These are phyloP conservation scores for Neurospora sp. DNA, from an alignment of 2,329 filamentous ascomycete species.

Conservation along the genomic window DNA sequence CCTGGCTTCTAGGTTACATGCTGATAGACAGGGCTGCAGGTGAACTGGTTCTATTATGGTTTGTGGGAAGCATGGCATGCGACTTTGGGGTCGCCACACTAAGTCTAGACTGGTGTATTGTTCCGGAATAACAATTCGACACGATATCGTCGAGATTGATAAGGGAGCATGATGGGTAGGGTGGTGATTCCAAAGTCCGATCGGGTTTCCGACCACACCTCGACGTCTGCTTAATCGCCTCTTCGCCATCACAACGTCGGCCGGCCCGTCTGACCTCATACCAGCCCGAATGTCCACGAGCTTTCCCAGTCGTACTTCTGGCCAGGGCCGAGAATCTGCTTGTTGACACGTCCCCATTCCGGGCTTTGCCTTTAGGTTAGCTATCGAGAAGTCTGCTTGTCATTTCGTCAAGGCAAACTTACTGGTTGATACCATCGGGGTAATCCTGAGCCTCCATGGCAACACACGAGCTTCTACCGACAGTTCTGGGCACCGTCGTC, in stretches of 20 bases:
- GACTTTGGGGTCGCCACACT: neutral
- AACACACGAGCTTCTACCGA: conserved; percentile 56
- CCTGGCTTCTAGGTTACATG: neutral
- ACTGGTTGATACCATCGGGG: conserved; percentile 68
- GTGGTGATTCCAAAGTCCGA: neutral
- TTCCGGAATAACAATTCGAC: neutral
- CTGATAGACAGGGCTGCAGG: neutral
- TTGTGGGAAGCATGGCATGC: neutral
- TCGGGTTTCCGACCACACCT: neutral
- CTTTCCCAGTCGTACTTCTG: conserved; percentile 33
- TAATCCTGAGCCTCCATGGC: conserved; percentile 71
- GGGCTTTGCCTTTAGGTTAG: conserved; percentile 21
- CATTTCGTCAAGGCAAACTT: conserved; percentile 17
- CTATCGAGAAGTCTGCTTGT: conserved; percentile 11
- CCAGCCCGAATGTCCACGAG: conserved; percentile 32
- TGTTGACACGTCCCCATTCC: conserved; percentile 31
- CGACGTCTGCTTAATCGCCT: neutral
- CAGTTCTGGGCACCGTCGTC: conserved; percentile 24
- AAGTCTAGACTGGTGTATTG: neutral
- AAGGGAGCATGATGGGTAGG: neutral
- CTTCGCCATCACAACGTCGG: neutral
- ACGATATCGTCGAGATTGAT: neutral
- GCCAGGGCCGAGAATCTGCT: conserved; percentile 31
- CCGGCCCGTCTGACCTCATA: conserved; percentile 3
- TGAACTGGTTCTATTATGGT: neutral